phyloP scores from a whole-genome alignment of 306 rosid genomes.

The Luffa acutangula region DNA sequence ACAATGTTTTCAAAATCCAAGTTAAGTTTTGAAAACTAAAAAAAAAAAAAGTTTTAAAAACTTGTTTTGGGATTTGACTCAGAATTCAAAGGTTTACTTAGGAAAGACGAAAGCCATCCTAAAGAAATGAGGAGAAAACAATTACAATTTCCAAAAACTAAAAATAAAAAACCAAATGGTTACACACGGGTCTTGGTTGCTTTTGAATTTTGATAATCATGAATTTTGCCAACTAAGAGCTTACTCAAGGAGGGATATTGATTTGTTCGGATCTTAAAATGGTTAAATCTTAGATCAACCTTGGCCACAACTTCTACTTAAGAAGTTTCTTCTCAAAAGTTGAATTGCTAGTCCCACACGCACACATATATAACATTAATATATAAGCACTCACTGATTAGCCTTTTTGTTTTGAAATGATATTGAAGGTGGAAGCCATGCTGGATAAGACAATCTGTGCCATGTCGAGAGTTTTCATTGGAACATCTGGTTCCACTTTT shows the following conservation, averaged over 20 bases:
- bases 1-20: too few species aligned
- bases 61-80: too few species aligned
- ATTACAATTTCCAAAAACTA: too few species aligned
- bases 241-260: background rate
- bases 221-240: background rate
- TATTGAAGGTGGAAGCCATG: slow-evolving; percentile 86
- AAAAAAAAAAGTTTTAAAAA: too few species aligned
- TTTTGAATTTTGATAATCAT: background rate
- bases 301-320: background rate
- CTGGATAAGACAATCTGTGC: slow-evolving; percentile 89
- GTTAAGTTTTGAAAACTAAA: too few species aligned
- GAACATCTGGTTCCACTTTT: slow-evolving; percentile 94
- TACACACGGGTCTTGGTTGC: background rate
- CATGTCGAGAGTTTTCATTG: slow-evolving; percentile 80
- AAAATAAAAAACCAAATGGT: too few species aligned
- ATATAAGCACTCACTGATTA: background rate
- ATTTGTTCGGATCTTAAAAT: background rate
- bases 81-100: too few species aligned
- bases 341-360: background rate
- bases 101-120: too few species aligned
- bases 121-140: too few species aligned
- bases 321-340: background rate
- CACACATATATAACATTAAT: background rate
- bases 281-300: background rate
- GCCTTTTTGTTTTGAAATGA: background rate